Percentiles rank a stretch among this genome's conserved stretches.
These are phyloP conservation scores for Bacidia gigantensis DNA, from an alignment of 495 filamentous ascomycete genomes.

Conservation along the genomic window DNA sequence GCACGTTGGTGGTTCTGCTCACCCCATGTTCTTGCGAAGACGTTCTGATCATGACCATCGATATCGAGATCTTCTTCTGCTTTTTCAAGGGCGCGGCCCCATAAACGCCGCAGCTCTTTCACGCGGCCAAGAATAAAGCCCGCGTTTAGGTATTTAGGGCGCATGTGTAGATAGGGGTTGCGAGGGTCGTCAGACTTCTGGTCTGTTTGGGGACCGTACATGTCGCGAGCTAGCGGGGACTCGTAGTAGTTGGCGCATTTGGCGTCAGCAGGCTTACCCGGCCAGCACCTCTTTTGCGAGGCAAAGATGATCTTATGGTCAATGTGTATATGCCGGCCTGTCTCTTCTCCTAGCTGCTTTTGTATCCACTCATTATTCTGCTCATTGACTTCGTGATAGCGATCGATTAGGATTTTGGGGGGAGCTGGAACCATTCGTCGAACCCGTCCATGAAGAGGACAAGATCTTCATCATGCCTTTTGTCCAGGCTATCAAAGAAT, in stretches of 20 bases:
- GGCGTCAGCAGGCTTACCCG: neutral
- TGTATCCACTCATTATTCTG: neutral
- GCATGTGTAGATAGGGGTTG: neutral
- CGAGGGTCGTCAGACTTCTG: neutral
- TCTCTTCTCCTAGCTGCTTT: neutral
- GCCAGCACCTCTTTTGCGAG: slow-evolving; percentile 11
- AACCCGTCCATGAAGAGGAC: slow-evolving; percentile 4
- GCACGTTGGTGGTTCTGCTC: slow-evolving; percentile 6
- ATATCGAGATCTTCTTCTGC: neutral
- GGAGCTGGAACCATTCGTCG: slow-evolving; percentile 8
- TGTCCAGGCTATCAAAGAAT: neutral
- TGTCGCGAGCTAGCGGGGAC: slow-evolving; percentile 3
- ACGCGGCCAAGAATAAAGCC: slow-evolving; percentile 8
- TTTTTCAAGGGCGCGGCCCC: slow-evolving; percentile 2
- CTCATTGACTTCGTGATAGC: slow-evolving; percentile 6
- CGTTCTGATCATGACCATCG: slow-evolving; percentile 4
- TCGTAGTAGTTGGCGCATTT: slow-evolving; percentile 3
- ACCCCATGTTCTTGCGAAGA: slow-evolving; percentile 1
- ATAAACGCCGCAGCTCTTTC: slow-evolving; percentile 1
- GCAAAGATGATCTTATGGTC: slow-evolving; percentile 5
- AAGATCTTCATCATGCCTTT: slow-evolving; percentile 5
- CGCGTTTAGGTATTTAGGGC: slow-evolving; percentile 6
- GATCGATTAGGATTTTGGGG: slow-evolving; percentile 5
- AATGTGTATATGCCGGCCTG: neutral
- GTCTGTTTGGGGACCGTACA: slow-evolving; percentile 9